Evolutionary conservation across 768 basidiomycete genomes (phyloP).

Genomic region (Cyclocybe aegerita): DNA sequence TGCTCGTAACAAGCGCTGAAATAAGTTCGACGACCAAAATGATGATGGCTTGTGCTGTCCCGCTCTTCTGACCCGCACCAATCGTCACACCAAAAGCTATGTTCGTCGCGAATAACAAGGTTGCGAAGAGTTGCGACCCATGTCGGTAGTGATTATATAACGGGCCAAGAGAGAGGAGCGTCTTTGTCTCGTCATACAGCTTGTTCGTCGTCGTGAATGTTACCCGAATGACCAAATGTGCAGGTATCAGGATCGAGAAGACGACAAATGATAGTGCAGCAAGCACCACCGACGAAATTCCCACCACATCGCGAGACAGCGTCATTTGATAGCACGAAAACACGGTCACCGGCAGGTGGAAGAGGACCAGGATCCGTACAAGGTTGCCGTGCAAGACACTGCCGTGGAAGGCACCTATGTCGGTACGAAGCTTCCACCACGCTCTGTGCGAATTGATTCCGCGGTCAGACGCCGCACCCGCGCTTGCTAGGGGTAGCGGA

Average conservation of each 20-base stretch:
- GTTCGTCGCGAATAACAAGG: slow-evolving; percentile 78
- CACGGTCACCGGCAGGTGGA: slow-evolving; percentile 92
- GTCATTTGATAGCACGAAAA: slow-evolving; percentile 90
- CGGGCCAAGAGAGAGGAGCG: slow-evolving; percentile 85
- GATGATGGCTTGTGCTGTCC: slow-evolving; percentile 89
- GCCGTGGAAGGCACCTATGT: slow-evolving; percentile 77
- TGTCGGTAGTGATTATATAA: slow-evolving; percentile 95
- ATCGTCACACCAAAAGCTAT: slow-evolving; percentile 81
- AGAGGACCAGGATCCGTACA: slow-evolving; percentile 84
- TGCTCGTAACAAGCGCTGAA: slow-evolving; percentile 83
- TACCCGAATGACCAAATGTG: slow-evolving; percentile 74
- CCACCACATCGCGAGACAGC: slow-evolving; percentile 47
- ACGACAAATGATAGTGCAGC: slow-evolving; percentile 80
- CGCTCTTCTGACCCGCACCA: slow-evolving; percentile 87
- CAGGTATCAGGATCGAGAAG: slow-evolving; percentile 78
- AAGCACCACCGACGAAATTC: slow-evolving; percentile 66
- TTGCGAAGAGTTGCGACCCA: slow-evolving; percentile 87
- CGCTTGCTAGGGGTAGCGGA: slow-evolving; percentile 27
- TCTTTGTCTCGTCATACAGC: slow-evolving; percentile 92
- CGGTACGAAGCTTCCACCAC: slow-evolving; percentile 58
- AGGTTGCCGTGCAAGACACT: slow-evolving; percentile 88
- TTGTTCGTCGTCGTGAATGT: slow-evolving; percentile 81
- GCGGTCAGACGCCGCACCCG: slow-evolving; percentile 25
- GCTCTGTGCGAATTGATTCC: slow-evolving; percentile 36
- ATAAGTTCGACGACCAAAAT: slow-evolving; percentile 87